phyloP scores from a whole-genome alignment of 352 stramenopile genomes.

The Phytophthora fragariaefolia region DNA sequence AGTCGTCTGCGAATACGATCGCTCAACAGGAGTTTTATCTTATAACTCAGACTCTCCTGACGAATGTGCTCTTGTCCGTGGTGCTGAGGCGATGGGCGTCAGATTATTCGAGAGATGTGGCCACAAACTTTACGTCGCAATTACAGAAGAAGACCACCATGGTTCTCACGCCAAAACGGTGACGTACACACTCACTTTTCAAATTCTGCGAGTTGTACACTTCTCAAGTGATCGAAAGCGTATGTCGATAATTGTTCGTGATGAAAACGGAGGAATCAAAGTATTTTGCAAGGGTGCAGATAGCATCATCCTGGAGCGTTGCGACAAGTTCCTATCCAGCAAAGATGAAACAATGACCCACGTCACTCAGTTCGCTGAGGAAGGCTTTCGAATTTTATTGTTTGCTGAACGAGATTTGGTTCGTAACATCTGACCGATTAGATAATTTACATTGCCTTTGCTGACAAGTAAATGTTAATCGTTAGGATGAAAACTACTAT shows the following conservation, averaged over 20 bases:
- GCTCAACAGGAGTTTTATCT: slow-evolving; percentile 44
- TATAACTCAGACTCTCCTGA: slow-evolving; percentile 95
- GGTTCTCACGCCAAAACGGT: slow-evolving; percentile 66
- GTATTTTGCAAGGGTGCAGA: slow-evolving; percentile 86
- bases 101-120: slow-evolving; percentile 72
- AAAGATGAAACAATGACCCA: slow-evolving; percentile 71
- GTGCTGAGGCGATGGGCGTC: slow-evolving; percentile 78
- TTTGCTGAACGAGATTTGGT: slow-evolving; percentile 82
- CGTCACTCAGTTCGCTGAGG: slow-evolving; percentile 81
- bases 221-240: slow-evolving; percentile 85
- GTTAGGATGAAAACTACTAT: slow-evolving; percentile 74
- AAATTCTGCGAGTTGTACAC: slow-evolving; percentile 72
- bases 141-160: slow-evolving; percentile 68
- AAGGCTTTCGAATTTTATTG: slow-evolving; percentile 88
- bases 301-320: slow-evolving; percentile 78
- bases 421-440: no score
- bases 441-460: no score
- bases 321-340: slow-evolving; percentile 62
- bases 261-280: slow-evolving; percentile 58
- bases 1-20: slow-evolving; percentile 80
- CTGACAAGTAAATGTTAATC: background rate
- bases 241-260: slow-evolving; percentile 85
- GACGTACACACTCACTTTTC: slow-evolving; percentile 70
- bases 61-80: slow-evolving; percentile 91
- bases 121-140: slow-evolving; percentile 58